These are phyloP conservation scores for Triticum urartu DNA, from an alignment of 176 grass and related monocot species.

Conservation along the genomic window DNA sequence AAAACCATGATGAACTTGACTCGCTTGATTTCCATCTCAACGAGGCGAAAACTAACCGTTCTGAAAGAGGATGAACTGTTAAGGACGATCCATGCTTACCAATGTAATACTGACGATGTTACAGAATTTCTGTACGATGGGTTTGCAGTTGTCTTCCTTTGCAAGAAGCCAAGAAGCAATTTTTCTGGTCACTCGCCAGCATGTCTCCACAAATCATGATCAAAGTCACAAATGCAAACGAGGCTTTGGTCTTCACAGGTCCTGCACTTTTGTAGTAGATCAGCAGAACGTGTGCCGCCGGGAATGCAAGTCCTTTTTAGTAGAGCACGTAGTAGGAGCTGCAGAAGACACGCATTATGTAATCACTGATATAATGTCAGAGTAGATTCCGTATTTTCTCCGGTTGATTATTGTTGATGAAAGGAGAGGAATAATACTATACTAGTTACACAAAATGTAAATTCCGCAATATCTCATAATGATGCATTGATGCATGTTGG, in stretches of 20 bases:
- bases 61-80: neutral
- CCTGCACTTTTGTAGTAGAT: neutral
- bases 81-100: neutral
- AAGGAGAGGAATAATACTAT: too few species aligned
- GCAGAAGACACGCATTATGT: neutral
- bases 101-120: neutral
- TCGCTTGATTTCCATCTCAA: neutral
- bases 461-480: too few species aligned
- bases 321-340: neutral
- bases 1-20: neutral
- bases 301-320: neutral
- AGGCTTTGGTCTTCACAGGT: neutral
- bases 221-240: neutral
- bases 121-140: neutral
- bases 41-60: neutral
- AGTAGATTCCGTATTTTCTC: neutral
- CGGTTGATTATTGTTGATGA: too few species aligned
- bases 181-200: neutral
- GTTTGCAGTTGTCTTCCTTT: neutral
- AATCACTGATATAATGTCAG: neutral
- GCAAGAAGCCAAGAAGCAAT: conserved; percentile 16
- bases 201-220: neutral
- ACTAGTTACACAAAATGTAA: too few species aligned
- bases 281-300: neutral
- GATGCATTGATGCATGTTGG: too few species aligned